Conservation (phyloP, 108 stramenopile species). For the Nitzschia palea region DNA sequence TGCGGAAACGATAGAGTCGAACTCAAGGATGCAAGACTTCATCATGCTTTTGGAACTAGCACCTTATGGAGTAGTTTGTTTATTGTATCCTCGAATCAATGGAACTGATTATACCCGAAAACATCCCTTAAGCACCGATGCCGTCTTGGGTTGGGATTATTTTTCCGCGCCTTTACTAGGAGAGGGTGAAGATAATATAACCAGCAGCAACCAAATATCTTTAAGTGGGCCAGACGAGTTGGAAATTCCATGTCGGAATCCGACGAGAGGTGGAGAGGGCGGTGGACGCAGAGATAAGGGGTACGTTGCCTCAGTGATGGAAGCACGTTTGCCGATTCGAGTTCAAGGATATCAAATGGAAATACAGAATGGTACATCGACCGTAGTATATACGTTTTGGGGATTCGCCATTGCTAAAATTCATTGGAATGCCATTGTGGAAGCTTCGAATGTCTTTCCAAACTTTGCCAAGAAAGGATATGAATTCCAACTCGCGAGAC, state of each 20-base stretch:
- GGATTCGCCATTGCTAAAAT: conserved; percentile 46
- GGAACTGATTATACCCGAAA: conserved; percentile 29
- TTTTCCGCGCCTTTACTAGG: conserved; percentile 16
- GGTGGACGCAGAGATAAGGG: conserved; percentile 45
- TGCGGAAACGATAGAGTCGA: conserved; percentile 29
- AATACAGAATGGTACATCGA: conserved; percentile 38
- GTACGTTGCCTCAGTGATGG: conserved; percentile 30
- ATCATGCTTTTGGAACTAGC: conserved; percentile 40
- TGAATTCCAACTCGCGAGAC: conserved; percentile 54
- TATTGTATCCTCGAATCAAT: conserved; percentile 36
- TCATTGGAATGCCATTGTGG: conserved; percentile 30
- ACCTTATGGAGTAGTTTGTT: conserved; percentile 40
- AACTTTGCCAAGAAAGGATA: conserved; percentile 20
- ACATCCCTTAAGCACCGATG: conserved; percentile 21
- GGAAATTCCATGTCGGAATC: conserved; percentile 29
- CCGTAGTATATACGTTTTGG: conserved; percentile 45
- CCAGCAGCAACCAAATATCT: not conserved
- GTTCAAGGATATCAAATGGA: conserved; percentile 27
- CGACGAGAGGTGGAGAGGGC: conserved; percentile 38
- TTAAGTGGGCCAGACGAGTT: not conserved
- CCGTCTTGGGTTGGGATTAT: conserved; percentile 26
- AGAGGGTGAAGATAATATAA: not conserved
- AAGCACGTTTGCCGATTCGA: conserved; percentile 46
- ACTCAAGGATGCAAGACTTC: conserved; percentile 25
- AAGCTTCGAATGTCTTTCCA: conserved; percentile 38